Conservation (phyloP, 2,329 filamentous ascomycete species). For the Hymenoscyphus infarciens region DNA sequence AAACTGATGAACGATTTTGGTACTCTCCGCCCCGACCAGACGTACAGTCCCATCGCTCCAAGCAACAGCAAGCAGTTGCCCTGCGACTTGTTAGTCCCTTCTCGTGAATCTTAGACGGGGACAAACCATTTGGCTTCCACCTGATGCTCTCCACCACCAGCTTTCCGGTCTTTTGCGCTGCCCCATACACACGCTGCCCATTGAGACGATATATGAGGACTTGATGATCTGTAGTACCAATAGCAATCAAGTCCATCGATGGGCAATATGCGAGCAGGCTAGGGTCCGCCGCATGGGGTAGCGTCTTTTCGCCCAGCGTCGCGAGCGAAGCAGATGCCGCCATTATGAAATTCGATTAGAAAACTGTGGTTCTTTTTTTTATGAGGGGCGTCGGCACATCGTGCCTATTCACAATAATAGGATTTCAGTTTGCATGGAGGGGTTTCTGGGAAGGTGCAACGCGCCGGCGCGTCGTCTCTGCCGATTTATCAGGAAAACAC, state of each 20-base stretch:
- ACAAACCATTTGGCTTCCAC: conserved; percentile 37
- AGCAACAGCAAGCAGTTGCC: conserved; percentile 74
- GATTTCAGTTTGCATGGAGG: not conserved
- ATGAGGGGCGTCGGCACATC: not conserved
- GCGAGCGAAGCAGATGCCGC: conserved; percentile 23
- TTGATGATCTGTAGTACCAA: conserved; percentile 64
- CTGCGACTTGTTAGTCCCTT: conserved; percentile 38
- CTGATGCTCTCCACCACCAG: conserved; percentile 38
- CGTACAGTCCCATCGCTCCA: conserved; percentile 80
- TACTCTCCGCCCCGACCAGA: conserved; percentile 74
- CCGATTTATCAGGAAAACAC: conserved; percentile 11
- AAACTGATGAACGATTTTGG: conserved; percentile 75
- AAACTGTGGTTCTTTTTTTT: not conserved
- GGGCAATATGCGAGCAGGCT: conserved; percentile 72
- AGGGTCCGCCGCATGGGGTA: conserved; percentile 52
- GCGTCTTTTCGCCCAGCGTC: conserved; percentile 54
- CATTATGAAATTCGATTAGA: not conserved
- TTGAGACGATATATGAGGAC: conserved; percentile 76
- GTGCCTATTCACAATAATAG: not conserved
- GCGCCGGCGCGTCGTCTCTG: conserved; percentile 1
- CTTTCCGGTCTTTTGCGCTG: conserved; percentile 35
- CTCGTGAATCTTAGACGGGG: not conserved
- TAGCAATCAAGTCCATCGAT: conserved; percentile 76
- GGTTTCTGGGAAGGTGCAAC: conserved; percentile 1
- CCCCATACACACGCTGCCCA: conserved; percentile 64